Conservation (phyloP, 208 protist species). For the Trypanosoma avium region DNA sequence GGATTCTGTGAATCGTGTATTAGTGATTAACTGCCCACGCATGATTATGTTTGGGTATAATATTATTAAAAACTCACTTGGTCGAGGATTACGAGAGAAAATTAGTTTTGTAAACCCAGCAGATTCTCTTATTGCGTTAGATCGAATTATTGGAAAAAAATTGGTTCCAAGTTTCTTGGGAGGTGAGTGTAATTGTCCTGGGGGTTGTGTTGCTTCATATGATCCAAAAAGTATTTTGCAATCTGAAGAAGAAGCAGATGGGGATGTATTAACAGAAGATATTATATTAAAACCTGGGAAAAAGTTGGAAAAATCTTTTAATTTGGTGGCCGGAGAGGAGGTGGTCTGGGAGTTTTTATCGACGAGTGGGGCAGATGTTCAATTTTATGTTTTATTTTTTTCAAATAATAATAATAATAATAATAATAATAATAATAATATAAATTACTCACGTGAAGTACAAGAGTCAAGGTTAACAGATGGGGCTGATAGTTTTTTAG, state of each 20-base stretch:
- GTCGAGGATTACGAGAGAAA: slow-evolving; percentile 44
- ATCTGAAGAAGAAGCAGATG: slow-evolving; percentile 27
- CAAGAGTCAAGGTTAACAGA: slow-evolving; percentile 43
- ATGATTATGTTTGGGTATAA: slow-evolving; percentile 68
- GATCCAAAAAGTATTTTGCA: slow-evolving; percentile 31
- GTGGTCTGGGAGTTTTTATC: slow-evolving; percentile 64
- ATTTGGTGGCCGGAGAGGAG: slow-evolving; percentile 42
- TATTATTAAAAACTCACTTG: slow-evolving; percentile 53
- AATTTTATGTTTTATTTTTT: slow-evolving; percentile 40
- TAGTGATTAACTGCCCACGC: slow-evolving; percentile 61
- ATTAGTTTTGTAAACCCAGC: slow-evolving; percentile 48
- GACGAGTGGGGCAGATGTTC: slow-evolving; percentile 41
- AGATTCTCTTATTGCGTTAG: slow-evolving; percentile 42
- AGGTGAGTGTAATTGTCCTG: slow-evolving; percentile 54
- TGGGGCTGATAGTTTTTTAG: slow-evolving; percentile 46
- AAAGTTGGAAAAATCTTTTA: slow-evolving; percentile 46
- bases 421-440: too few species aligned
- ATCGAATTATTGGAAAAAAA: slow-evolving; percentile 46
- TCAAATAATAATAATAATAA: slow-evolving; percentile 32
- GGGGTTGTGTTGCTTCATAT: slow-evolving; percentile 46
- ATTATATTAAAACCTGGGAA: slow-evolving; percentile 46
- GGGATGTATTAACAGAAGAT: slow-evolving; percentile 46
- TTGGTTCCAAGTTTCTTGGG: slow-evolving; percentile 59
- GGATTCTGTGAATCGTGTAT: slow-evolving; percentile 58
- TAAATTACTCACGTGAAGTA: too few species aligned